These are phyloP conservation scores for Apiospora kogelbergensis DNA, from an alignment of 2,329 filamentous ascomycete species.

Conservation along the genomic window DNA sequence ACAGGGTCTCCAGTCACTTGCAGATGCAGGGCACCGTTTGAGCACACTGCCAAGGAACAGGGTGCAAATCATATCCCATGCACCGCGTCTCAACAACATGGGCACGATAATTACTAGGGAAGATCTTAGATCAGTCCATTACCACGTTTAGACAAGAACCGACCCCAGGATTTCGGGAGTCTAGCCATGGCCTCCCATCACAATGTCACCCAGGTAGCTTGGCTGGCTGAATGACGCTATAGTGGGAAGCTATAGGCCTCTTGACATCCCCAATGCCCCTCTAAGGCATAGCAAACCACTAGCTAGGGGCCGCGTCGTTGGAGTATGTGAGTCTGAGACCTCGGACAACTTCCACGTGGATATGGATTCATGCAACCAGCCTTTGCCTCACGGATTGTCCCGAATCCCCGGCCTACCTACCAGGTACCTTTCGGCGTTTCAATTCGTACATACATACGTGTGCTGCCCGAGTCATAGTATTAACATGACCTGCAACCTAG, in stretches of 20 bases:
- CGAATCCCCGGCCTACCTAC: not conserved
- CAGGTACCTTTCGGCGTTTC: not conserved
- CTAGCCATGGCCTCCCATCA: not conserved
- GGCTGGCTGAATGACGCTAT: not conserved
- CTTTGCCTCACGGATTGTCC: not conserved
- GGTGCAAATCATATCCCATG: not conserved
- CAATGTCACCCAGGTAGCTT: not conserved
- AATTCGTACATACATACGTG: not conserved
- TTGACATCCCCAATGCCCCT: not conserved
- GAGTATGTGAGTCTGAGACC: not conserved
- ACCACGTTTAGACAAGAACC: not conserved
- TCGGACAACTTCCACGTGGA: not conserved
- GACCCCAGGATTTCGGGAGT: conserved; percentile 4
- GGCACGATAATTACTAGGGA: conserved; percentile 5
- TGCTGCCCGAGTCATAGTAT: not conserved
- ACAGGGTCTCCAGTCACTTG: not conserved
- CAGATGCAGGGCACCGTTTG: conserved; percentile 1
- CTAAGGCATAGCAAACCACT: not conserved
- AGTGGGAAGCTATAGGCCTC: not conserved
- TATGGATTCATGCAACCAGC: not conserved
- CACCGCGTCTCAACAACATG: not conserved
- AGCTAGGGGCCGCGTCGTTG: not conserved
- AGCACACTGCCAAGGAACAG: not conserved
- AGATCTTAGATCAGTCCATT: not conserved
- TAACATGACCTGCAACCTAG: not conserved